Evolutionary conservation across 305 asterid species (phyloP).

Genomic region (Caryopteris hybrid): DNA sequence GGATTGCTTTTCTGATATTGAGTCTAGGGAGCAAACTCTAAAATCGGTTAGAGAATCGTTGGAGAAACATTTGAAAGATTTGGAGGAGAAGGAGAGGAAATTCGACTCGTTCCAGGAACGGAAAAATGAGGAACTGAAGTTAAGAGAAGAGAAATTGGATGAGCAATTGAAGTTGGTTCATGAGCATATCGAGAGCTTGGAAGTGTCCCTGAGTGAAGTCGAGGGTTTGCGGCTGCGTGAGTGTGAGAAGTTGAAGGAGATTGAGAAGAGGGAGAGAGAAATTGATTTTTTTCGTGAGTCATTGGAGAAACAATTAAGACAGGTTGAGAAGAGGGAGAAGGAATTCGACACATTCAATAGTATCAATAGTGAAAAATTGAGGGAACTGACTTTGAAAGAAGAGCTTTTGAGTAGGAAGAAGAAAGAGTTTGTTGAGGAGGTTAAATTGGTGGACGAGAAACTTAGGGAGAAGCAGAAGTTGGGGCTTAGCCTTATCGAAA

Average conservation of each 20-base stretch:
- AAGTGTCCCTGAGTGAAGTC: slow-evolving; percentile 6
- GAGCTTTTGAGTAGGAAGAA: slow-evolving; percentile 20
- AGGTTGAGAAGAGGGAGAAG: slow-evolving; percentile 21
- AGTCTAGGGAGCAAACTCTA: slow-evolving; percentile 18
- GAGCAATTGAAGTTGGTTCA: slow-evolving; percentile 20
- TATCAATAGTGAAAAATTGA: slow-evolving; percentile 2
- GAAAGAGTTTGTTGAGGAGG: slow-evolving; percentile 12
- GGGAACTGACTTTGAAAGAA: slow-evolving; percentile 24
- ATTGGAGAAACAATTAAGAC: slow-evolving; percentile 14
- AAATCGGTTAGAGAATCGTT: neutral
- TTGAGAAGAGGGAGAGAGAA: slow-evolving; percentile 26
- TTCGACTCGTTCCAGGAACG: too few species aligned
- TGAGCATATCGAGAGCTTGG: slow-evolving; percentile 28
- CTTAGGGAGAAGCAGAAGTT: slow-evolving; percentile 25
- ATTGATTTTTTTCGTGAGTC: neutral
- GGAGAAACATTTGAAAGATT: slow-evolving; percentile 13
- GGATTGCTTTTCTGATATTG: slow-evolving; percentile 14
- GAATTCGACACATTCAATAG: slow-evolving; percentile 4
- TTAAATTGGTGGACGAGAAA: slow-evolving; percentile 25
- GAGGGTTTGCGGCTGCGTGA: slow-evolving; percentile 7
- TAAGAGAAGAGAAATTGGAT: slow-evolving; percentile 30
- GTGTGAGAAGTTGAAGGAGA: slow-evolving; percentile 28
- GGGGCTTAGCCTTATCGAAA: slow-evolving; percentile 20
- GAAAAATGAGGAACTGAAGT: neutral
- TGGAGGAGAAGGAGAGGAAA: slow-evolving; percentile 20